Base-by-base conservation (phyloP, 1,139 yeast genomes). In the Pichia sp. region DNA sequence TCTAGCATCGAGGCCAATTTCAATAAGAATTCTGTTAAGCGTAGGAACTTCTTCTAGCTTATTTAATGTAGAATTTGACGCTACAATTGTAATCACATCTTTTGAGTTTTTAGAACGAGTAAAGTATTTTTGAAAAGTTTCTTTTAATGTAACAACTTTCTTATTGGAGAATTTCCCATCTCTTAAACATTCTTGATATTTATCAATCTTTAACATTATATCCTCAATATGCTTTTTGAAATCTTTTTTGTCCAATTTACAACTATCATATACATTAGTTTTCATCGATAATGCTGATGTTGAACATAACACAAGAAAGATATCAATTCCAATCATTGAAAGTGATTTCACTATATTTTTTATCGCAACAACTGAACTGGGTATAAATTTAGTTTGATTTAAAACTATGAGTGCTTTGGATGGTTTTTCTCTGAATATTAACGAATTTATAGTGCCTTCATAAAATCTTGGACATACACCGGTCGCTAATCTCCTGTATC, bases 331-430 rank as follows among this genome's bases (percentile, higher is more conserved):
- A 30, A 61, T 59, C 27, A 58, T 33, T 5, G 52, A 33, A 6
- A 65, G 37, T 24, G 62, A 63, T 31, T 51, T 55, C 3, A 60
- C 35, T 3, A 65, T 64, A 40, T 66, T 66, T 41, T 55, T 55
- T n/a, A 64, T 40, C 0, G 59, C 52, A 1, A 49, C 41, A 11
- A 52, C 28, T 0, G 60, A 48, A 4, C 44, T 42, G 0, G 42
- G 33, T 8, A 49, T 49, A 1, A 60, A 42, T 2, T 46, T 43
- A 5, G 45, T 38, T 35, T 56, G 64, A 40, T 66, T 64, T 15
- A 65, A 31, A 2, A 63, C 44, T 4, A 64, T 44, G 3, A 58
- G 45, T 41, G 61, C 50, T 13, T 51, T 50, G 7, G 44, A 19
- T n/a, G 60, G 59, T 37, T 56, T 54, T 16, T 48, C 47, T 7